Conservation (phyloP, 2,329 filamentous ascomycete species). For the Penicillium sp. region DNA sequence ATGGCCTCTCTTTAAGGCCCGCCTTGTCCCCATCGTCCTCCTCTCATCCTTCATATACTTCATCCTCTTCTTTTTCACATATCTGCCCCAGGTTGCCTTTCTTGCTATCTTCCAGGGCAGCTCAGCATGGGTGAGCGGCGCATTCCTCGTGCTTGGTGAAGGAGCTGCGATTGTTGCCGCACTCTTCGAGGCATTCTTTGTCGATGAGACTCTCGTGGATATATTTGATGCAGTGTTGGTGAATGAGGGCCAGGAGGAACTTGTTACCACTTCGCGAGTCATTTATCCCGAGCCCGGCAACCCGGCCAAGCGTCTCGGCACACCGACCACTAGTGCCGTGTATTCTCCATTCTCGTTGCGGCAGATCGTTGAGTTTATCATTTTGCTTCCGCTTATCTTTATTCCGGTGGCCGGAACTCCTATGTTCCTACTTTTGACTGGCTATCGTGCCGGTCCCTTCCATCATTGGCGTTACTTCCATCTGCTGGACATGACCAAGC, state of each 20-base stretch:
- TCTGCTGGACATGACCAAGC: conserved; percentile 69
- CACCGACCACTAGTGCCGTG: conserved; percentile 70
- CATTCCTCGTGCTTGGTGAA: conserved; percentile 74
- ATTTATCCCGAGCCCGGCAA: conserved; percentile 66
- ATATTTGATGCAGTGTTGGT: conserved; percentile 84
- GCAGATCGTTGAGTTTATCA: conserved; percentile 82
- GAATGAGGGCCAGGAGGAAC: conserved; percentile 65
- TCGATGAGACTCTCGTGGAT: conserved; percentile 74
- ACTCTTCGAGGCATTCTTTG: conserved; percentile 77
- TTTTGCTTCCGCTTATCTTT: conserved; percentile 79
- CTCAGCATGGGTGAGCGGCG: conserved; percentile 85
- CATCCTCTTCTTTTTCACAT: conserved; percentile 84
- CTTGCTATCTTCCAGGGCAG: conserved; percentile 83
- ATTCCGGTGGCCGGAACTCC: conserved; percentile 79
- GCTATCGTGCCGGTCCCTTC: conserved; percentile 80
- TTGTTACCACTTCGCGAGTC: conserved; percentile 65
- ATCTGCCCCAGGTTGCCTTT: conserved; percentile 84
- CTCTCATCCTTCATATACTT: conserved; percentile 79
- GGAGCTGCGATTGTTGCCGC: conserved; percentile 60
- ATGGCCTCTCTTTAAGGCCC: conserved; percentile 74
- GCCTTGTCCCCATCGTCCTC: conserved; percentile 75
- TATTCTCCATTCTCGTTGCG: conserved; percentile 87
- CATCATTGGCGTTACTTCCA: conserved; percentile 91
- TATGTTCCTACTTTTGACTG: conserved; percentile 83
- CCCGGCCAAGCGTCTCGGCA: conserved; percentile 76